Evolutionary conservation across 176 grass and related monocot species (phyloP), one percentile per base, ranked within the genome.

Genomic region (Eleusine indica): DNA sequence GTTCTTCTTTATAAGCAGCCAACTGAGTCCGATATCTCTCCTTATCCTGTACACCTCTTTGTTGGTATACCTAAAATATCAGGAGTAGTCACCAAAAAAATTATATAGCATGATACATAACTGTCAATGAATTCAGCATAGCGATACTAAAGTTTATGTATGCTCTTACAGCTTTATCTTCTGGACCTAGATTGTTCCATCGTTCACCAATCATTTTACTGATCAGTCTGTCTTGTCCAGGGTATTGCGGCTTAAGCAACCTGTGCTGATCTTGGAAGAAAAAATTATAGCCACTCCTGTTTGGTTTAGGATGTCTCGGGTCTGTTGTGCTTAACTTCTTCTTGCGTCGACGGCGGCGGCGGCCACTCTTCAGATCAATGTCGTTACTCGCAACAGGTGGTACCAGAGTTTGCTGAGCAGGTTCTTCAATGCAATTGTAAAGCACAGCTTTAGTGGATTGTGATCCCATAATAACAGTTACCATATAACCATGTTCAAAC

Each of bases 221-320:
- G 66, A 99, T 99, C 21, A 94, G 67, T 49, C 91, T 89, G 61
- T 99, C 96, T 82, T 90, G 90, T 44, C 93, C 87, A 51, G 93
- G 83, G 85, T 92, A 77, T 62, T 92, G 74, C 41, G 86, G 91
- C 70, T 96, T 92, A 83, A 96, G 91, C 62, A 78, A 88, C 46
- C 91, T 94, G 78, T 99, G 93, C 74, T 99, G 93, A 56, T 99
- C 96, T 48, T 90, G 89, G 85, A 96, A 99, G 76, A 99, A 96
- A 74, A 96, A 96, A 92, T 94, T 99, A 80, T 99, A 99, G 57
- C 93, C 96, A 6, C 93, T 99, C 89, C 89, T 90, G 52, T 92
- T 96, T 65, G 93, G 96, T 85, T 99, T 99, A 63, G 93, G 93
- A 86, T 92, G 93, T 63, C 78, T 95, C 3, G 96, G 96, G 54